Percentiles rank a stretch among this genome's conserved stretches.
These are phyloP conservation scores for Nematocida minor DNA, from an alignment of 371 early-diverging fungal species.

Conservation along the genomic window DNA sequence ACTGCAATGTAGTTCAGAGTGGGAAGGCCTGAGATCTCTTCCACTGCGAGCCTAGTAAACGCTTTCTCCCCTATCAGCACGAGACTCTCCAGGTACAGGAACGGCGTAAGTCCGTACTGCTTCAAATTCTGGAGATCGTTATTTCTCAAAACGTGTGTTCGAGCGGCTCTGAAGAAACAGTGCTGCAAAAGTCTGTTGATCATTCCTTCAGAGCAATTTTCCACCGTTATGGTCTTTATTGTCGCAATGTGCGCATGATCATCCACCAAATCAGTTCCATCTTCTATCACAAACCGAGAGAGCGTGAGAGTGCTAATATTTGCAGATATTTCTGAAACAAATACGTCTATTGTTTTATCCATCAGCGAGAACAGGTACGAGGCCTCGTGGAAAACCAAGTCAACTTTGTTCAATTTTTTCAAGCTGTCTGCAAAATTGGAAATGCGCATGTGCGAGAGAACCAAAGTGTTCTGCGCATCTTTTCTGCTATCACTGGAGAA, in stretches of 20 bases:
- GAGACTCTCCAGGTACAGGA: neutral
- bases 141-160: neutral
- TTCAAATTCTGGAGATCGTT: neutral
- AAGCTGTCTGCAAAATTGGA: no score
- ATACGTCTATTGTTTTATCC: no score
- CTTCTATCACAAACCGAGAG: neutral
- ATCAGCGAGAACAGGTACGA: no score
- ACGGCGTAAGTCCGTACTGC: neutral
- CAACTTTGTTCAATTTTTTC: no score
- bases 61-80: neutral
- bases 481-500: no score
- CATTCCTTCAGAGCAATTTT: neutral
- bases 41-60: neutral
- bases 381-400: no score
- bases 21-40: neutral
- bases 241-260: neutral
- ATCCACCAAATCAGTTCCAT: neutral
- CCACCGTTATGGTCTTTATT: neutral
- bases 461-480: no score
- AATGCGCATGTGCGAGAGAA: no score
- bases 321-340: neutral
- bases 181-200: neutral
- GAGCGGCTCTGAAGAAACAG: neutral
- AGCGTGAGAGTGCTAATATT: neutral
- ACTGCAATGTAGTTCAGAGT: neutral